These are phyloP conservation scores for Rhizopus sp. DNA, from an alignment of 371 early-diverging fungal genomes.

Conservation along the genomic window DNA sequence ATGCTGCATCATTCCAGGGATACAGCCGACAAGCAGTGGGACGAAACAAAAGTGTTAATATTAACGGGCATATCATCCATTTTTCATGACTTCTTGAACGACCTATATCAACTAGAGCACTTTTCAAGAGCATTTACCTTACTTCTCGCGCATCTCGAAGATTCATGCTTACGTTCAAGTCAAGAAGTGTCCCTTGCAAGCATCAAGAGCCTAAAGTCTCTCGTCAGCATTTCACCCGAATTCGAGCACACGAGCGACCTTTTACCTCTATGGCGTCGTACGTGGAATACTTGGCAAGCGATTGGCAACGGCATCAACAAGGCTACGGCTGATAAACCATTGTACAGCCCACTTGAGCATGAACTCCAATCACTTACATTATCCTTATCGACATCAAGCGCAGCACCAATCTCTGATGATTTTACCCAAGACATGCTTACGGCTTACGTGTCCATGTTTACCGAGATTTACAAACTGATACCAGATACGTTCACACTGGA, in stretches of 20 bases:
- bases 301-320: constrained; percentile 66
- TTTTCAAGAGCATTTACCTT: constrained; percentile 68
- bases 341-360: constrained; percentile 14
- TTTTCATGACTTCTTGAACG: constrained; percentile 68
- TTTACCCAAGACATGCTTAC: constrained; percentile 83
- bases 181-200: constrained; percentile 81
- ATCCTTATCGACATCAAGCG: constrained; percentile 38
- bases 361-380: constrained; percentile 39
- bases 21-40: constrained; percentile 90
- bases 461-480: constrained; percentile 65
- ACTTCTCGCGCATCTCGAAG: constrained; percentile 74
- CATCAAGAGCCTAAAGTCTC: constrained; percentile 65
- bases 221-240: constrained; percentile 50
- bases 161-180: constrained; percentile 68
- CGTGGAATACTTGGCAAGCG: constrained; percentile 79
- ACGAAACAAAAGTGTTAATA: constrained; percentile 90
- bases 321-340: not conserved
- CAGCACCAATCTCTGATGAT: constrained; percentile 39
- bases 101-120: constrained; percentile 58
- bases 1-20: constrained; percentile 72
- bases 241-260: constrained; percentile 34
- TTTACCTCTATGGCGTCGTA: constrained; percentile 62
- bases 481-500: constrained; percentile 45
- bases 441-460: constrained; percentile 65
- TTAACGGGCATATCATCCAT: constrained; percentile 75